Base-by-base conservation (phyloP, 2,329 filamentous ascomycete genomes). In the Xylariales sp. region DNA sequence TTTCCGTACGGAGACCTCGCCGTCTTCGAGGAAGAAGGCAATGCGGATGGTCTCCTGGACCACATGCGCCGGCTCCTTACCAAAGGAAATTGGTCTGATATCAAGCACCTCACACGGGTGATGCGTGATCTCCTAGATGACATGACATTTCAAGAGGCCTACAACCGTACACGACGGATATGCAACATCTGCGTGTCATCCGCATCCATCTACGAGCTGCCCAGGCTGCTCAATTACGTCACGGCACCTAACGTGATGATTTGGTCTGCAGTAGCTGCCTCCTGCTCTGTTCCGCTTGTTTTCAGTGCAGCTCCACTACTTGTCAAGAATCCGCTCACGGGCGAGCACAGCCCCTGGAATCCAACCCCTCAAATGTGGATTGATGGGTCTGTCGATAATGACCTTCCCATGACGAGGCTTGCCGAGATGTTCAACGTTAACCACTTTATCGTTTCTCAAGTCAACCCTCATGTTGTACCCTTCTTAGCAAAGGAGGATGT, bases 341-440 rank as follows among this genome's bases (percentile, higher is more conserved):
- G 86, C 16, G 74, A 83, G 47, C 79, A 86, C 23, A 76, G 80
- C 13, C 83, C 86, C 0, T 96, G 90, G 90, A 90, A 93, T 50
- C 85, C 88, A 12, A 83, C 84, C 4, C 83, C 87, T 19, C 85
- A 89, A 55, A 79, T 80, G 47, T 96, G 88, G 77, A 95, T 97
- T 36, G 91, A 97, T 57, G 91, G 91, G 1, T 96, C 90, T 1
- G 88, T 97, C 16, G 89, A 96, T 56, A 93, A 93, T 42, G 91
- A 97, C 59, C 69, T 97, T 3, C 91, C 91, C 2, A 95, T 95
- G 80, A 88, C 84, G 15, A 79, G 88, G 2, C 70, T 97, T 13
- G 82, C 89, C 1, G 89, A 95, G 55, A 90, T 96, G 85, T 95
- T 96, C 69, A 95, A 96, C 54, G 90, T 96, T 57, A 96, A 96